Conservation (phyloP, 23 red algal species). For the Gracilaria gracilis region DNA sequence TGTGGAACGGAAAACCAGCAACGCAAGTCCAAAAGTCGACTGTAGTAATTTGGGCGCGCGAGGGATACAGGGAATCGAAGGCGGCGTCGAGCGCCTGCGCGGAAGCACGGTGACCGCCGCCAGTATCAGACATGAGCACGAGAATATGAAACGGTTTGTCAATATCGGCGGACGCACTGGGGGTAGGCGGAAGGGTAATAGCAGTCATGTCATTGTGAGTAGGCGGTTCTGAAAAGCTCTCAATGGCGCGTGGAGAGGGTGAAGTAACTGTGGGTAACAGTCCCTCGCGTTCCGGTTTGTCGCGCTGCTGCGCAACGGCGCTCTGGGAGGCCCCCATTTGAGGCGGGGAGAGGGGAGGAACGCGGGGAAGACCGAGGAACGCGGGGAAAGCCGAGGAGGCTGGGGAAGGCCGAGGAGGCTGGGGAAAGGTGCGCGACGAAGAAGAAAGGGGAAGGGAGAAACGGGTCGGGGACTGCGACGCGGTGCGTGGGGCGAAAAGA, state of each 20-base stretch:
- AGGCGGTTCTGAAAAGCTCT: slow-evolving; percentile 15
- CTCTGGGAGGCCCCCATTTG: slow-evolving; percentile 27
- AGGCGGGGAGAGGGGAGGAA: background rate
- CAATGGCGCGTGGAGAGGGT: slow-evolving; percentile 15
- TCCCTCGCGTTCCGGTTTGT: slow-evolving; percentile 28
- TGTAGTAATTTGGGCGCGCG: slow-evolving; percentile 51
- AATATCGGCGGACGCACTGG: slow-evolving; percentile 15
- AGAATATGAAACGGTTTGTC: slow-evolving; percentile 68
- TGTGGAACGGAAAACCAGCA: slow-evolving; percentile 87
- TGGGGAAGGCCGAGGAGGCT: background rate
- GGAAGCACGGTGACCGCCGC: slow-evolving; percentile 95
- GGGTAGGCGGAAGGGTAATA: slow-evolving; percentile 21
- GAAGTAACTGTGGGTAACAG: slow-evolving; percentile 2
- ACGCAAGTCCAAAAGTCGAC: slow-evolving; percentile 89
- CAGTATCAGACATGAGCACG: slow-evolving; percentile 96
- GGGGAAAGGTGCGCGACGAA: too few relatives aligned
- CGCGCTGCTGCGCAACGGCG: slow-evolving; percentile 9
- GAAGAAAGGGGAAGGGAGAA: background rate
- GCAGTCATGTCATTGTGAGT: slow-evolving; percentile 64
- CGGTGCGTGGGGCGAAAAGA: background rate
- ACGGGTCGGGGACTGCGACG: background rate
- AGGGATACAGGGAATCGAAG: slow-evolving; percentile 70
- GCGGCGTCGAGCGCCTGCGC: slow-evolving; percentile 89
- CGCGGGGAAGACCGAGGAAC: background rate
- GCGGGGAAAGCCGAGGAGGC: background rate